Base-by-base conservation (phyloP, 768 basidiomycete genomes). In the Leccinum imitatum region DNA sequence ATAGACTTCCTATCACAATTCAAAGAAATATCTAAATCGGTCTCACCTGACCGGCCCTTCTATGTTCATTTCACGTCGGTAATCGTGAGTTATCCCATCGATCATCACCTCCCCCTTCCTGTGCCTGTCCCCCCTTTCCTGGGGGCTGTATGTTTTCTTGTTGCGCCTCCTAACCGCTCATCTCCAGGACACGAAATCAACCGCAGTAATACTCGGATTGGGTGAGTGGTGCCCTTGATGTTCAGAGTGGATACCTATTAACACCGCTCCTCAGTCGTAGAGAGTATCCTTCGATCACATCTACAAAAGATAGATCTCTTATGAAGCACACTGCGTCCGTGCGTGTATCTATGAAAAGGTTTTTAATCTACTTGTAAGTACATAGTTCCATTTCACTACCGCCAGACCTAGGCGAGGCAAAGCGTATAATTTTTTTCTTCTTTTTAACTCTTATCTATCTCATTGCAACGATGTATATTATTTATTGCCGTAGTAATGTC, bases 1-100 rank as follows among this genome's bases (percentile, higher is more conserved):
- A 46, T 60, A 92, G 90, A 91, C 71, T 90, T 93, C 73, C 85
- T 87, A 64, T 84, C 87, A 59, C 89, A 91, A 68, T 91, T 93
- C 73, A 89, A 84, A 68, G 90, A 91, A 56, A 87, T 90, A 39
- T 79, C 81, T 50, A 84, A 81, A 62, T 78, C 80, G 48, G 75
- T 80, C 63, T 90, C 90, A 1, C 86, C 87, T 13, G 78, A 82
- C 25, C 82, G 90, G 5, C 81, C 84, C 1, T 90, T 90, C 72
- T 87, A 84, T 64, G 79, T 86, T 55, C 87, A 91, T 76, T 78
- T 88, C 41, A 92, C 90, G 37, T 88, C 89, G 53, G 88, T 91
- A 53, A 83, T 91, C 62, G 90, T 91, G 69, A 73, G 88, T 80
- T 80, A 19, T 58, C 31, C 39, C 35, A 30, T 48, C 58, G 7